A percentile compares a stretch with the other conserved stretches of the same genome.
Conservation (phyloP, 345 rosid genomes). For the Reutealis trisperma region DNA sequence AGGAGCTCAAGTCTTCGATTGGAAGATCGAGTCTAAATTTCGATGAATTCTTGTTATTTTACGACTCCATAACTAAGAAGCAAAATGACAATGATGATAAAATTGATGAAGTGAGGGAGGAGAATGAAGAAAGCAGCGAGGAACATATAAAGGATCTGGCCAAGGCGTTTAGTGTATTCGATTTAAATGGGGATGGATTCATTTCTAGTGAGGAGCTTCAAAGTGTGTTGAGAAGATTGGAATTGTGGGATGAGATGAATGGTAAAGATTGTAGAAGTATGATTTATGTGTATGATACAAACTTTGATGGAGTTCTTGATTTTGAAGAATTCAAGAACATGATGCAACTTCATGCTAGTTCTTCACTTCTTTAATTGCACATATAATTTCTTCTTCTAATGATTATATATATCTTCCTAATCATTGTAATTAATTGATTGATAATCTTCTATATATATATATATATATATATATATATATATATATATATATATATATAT, state of each 20-base stretch:
- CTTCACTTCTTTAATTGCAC: not conserved
- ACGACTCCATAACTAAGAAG: slow-evolving; percentile 40
- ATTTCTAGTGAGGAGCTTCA: slow-evolving; percentile 74
- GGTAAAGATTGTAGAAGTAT: slow-evolving; percentile 61
- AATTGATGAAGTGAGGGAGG: not conserved
- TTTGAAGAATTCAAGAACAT: slow-evolving; percentile 79
- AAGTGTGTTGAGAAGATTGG: slow-evolving; percentile 58
- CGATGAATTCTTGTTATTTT: slow-evolving; percentile 62
- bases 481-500: too few species aligned
- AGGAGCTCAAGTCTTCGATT: slow-evolving; percentile 57
- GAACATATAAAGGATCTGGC: slow-evolving; percentile 33
- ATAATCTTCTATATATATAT: too few species aligned
- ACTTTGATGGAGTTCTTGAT: slow-evolving; percentile 74
- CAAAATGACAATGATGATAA: not conserved
- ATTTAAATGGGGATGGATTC: slow-evolving; percentile 68
- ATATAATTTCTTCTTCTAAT: too few species aligned
- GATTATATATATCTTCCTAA: too few species aligned
- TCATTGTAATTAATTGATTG: too few species aligned
- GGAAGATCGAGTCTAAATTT: slow-evolving; percentile 60
- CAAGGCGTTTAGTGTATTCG: slow-evolving; percentile 71
- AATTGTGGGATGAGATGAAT: slow-evolving; percentile 58
- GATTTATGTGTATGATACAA: slow-evolving; percentile 64
- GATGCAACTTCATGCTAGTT: slow-evolving; percentile 47
- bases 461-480: too few species aligned
- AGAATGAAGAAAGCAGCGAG: not conserved